Percentiles rank a stretch among this genome's conserved stretches.
Conservation (phyloP, 768 basidiomycete genomes). For the Macrolepiota albuminosa region DNA sequence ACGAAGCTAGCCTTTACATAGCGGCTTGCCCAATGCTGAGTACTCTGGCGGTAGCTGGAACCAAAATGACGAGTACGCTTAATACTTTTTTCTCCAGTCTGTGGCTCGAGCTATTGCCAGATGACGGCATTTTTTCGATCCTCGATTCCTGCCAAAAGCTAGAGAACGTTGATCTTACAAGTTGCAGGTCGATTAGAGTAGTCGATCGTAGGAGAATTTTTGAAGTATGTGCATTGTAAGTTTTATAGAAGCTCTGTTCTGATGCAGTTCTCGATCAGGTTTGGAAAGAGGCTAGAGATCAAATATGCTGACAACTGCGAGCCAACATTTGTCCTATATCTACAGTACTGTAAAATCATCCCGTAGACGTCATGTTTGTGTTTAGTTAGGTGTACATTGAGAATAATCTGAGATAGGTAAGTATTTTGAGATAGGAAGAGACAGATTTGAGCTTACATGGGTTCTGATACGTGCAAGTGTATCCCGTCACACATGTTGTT, state of each 20-base stretch:
- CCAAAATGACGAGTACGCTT: slow-evolving; percentile 53
- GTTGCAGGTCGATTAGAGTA: slow-evolving; percentile 59
- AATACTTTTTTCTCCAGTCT: not conserved
- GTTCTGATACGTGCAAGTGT: slow-evolving; percentile 32
- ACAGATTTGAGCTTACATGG: slow-evolving; percentile 27
- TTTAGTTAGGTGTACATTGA: slow-evolving; percentile 36
- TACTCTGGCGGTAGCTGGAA: slow-evolving; percentile 49
- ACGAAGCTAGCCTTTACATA: slow-evolving; percentile 48
- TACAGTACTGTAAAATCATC: not conserved
- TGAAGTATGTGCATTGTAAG: slow-evolving; percentile 33
- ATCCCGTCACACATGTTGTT: slow-evolving; percentile 33
- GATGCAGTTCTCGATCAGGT: slow-evolving; percentile 17
- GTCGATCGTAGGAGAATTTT: slow-evolving; percentile 62
- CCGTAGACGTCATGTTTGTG: not conserved
- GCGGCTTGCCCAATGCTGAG: slow-evolving; percentile 44
- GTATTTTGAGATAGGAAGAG: not conserved
- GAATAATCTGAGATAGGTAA: slow-evolving; percentile 32
- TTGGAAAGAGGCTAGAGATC: slow-evolving; percentile 22
- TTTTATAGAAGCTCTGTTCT: not conserved
- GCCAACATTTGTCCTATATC: not conserved
- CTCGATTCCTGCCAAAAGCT: slow-evolving; percentile 54
- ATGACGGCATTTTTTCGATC: slow-evolving; percentile 47
- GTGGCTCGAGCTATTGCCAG: slow-evolving; percentile 24
- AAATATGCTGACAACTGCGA: not conserved
- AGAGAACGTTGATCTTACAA: slow-evolving; percentile 55